Percentiles rank a stretch among this genome's conserved stretches.
Evolutionary conservation across 257 asterid genomes (phyloP).

Genomic region (Mentha longifolia): DNA sequence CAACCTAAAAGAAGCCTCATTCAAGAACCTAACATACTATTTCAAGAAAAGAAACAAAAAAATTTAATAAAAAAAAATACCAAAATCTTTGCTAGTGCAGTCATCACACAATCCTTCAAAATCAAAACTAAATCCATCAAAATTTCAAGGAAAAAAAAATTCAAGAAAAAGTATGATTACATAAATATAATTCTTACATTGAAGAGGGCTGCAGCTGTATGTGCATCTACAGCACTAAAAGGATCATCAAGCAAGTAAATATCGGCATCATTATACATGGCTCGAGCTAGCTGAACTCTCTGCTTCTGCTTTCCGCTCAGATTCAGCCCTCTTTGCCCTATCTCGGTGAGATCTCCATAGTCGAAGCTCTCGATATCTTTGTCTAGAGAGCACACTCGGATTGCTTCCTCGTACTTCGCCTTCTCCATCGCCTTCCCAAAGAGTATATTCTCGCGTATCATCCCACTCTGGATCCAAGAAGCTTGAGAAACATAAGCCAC

Average conservation of each 20-base stretch:
- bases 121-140: background rate
- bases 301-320: constrained; percentile 93
- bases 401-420: constrained; percentile 54
- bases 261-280: constrained; percentile 70
- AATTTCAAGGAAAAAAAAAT: no score
- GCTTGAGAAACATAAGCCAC: constrained; percentile 81
- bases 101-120: constrained; percentile 72
- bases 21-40: background rate
- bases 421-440: constrained; percentile 71
- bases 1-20: constrained; percentile 46
- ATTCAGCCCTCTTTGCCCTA: constrained; percentile 83
- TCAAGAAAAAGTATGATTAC: no score
- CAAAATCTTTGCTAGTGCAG: constrained; percentile 69
- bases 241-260: constrained; percentile 85
- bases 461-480: constrained; percentile 88
- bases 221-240: constrained; percentile 93
- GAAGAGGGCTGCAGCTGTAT: constrained; percentile 71
- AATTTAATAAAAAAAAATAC: constrained; percentile 41
- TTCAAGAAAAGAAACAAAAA: background rate
- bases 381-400: constrained; percentile 62
- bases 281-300: constrained; percentile 85
- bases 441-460: constrained; percentile 69
- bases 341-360: constrained; percentile 81
- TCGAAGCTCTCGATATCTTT: constrained; percentile 70
- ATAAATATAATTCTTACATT: constrained; percentile 42